Evolutionary conservation across 2,329 filamentous ascomycete species (phyloP), one percentile per base, ranked within the genome.

Genomic region (Cadophora luteo-olivacea): DNA sequence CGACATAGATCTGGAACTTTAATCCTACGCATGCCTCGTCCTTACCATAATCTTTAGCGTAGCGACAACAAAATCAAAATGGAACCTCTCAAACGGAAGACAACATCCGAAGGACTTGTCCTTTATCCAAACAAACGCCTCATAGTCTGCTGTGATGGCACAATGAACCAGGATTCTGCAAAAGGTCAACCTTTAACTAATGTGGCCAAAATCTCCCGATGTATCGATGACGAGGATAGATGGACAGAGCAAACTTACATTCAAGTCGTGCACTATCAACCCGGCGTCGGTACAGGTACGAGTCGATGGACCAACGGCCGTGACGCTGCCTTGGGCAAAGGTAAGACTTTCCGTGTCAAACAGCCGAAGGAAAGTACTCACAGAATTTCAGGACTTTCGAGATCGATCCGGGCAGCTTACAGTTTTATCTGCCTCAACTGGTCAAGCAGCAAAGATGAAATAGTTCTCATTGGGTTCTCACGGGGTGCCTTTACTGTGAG

Each of bases 211-310:
- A 66, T 70, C 14, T 38, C 66, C 14, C 36, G 69, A 51, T 70
- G 66, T 22, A 60, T 79, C 24, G 79, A 85, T 33, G 52, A 65
- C 24, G 36, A 48, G n/a, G 65, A 67, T 55, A 51, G 5, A 3
- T 62, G 54, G 57, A 63, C 45, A n/a, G 36, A 22, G 25, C 41
- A 38, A 36, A 62, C 49, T 4, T 55, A 51, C 45, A 24, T 48
- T 33, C 86, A 89, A 75, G 82, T 88, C 68, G 83, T 88, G 66
- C 84, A 84, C 70, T 89, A 89, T 72, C 84, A 87, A 74, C 84
- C 84, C 19, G 86, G 86, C n/a, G 84, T 88, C 25, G 86, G 86
- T 19, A 86, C 84, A 4, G 83, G 82, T 0, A 82, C 82, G 72
- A 82, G 82, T 54, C 71, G 80, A 36, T 64, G 85, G 22, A 83